These are phyloP conservation scores for Picea abies DNA, from an alignment of 83 land plant species.

Conservation along the genomic window DNA sequence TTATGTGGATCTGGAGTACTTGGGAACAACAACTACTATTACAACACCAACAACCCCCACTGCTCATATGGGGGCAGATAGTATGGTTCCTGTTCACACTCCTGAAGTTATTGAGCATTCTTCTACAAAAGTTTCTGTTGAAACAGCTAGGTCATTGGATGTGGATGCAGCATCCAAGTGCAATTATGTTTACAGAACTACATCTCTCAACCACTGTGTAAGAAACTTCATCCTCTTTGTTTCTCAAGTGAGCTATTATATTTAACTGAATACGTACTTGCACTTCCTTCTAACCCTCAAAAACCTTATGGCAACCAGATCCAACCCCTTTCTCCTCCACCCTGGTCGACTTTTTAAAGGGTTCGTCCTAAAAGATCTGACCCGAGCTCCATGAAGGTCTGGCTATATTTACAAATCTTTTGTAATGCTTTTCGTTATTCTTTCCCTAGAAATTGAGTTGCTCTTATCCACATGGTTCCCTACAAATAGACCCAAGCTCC, in stretches of 20 bases:
- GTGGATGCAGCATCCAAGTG: slow-evolving; percentile 17
- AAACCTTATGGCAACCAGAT: neutral
- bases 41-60: neutral
- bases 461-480: too few relatives aligned
- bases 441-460: too few relatives aligned
- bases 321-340: neutral
- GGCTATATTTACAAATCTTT: too few relatives aligned
- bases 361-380: too few relatives aligned
- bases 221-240: slow-evolving; percentile 15
- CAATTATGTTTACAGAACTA: slow-evolving; percentile 13
- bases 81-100: slow-evolving; percentile 38
- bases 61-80: slow-evolving; percentile 20
- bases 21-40: neutral
- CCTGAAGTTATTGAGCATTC: slow-evolving; percentile 21
- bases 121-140: slow-evolving; percentile 12
- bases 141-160: slow-evolving; percentile 10
- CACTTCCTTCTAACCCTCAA: neutral
- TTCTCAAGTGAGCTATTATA: neutral
- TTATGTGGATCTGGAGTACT: slow-evolving; percentile 33
- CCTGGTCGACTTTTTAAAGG: too few relatives aligned
- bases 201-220: slow-evolving; percentile 41
- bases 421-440: too few relatives aligned
- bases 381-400: too few relatives aligned
- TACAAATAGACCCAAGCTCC: too few relatives aligned
- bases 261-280: neutral